Base-by-base conservation (phyloP, 2,329 filamentous ascomycete genomes). In the Thermothelomyces thermophilus region DNA sequence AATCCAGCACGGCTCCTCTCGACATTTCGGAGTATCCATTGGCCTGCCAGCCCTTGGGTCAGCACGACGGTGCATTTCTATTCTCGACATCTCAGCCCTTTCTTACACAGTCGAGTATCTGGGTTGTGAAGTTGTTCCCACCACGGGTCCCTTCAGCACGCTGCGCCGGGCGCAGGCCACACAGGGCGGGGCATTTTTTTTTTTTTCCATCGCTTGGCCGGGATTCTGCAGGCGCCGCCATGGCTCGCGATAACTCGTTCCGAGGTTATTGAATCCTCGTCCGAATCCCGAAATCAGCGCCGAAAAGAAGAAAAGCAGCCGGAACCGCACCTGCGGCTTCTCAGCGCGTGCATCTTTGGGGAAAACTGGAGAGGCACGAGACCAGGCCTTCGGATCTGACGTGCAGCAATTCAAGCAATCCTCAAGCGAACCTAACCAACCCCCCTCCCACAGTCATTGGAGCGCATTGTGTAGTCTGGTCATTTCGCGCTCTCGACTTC, bases 241-340 rank as follows among this genome's bases (percentile, higher is more conserved):
- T 55, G 53, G 53, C 53, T 55, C 48, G 53, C 48, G 39, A 51
- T 28, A 51, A 49, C 37, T 51, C 45, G 40, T 41, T 51, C 50
- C 51, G 51, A 53, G 48, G 48, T 53, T 55, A 50, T 51, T 20
- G 14, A 47, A 41, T 22, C 33, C 39, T 53, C 41, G 40, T 46
- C 41, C 35, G 37, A 41, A 28, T 36, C 22, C 49, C 45, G 52
- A 46, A 24, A 39, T 46, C 41, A 43, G 1, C n/a, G 36, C 40
- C n/a, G 16, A 40, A 7, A 14, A 26, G 14, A n/a, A n/a, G n/a
- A n/a, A n/a, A n/a, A n/a, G n/a, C n/a, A n/a, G 24, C 24, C 24
- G 24, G 24, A 26, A 26, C 24, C 24, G 24, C 24, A 26, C 24
- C 5, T 26, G 24, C 24, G 5, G 9, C 9, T 26, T 16, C n/a